Base-by-base conservation (phyloP, 2,329 filamentous ascomycete genomes). In the Byssothecium circinans region DNA sequence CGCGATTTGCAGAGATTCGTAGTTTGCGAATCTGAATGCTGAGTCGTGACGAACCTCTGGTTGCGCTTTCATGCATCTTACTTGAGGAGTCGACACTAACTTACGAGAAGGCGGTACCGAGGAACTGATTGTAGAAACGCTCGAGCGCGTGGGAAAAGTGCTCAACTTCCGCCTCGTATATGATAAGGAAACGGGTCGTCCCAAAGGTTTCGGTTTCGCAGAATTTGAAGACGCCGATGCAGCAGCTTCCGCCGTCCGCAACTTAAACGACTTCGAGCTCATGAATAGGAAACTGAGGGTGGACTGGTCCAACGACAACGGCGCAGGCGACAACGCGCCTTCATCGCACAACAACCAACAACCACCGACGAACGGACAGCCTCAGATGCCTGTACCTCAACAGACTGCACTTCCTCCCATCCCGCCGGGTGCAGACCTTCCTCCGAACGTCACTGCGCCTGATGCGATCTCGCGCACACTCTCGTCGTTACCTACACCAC, bases 191-290 rank as follows among this genome's bases (percentile, higher is more conserved):
- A 96, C 91, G 2, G 91, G 92, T 34, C 85, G 90, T 47, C 91
- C 94, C 1, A 97, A 96, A 72, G 94, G 94, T 15, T 99, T 96
- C 69, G 94, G 94, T 29, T 99, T 97, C 64, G 89, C 91, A 64
- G 92, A 97, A 70, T 99, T 95, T 67, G 88, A 90, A 45, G 94
- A 97, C 67, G 85, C 89, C 50, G 92, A 95, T 82, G 80, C 91
- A 20, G 94, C 94, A 25, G 90, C 92, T 30, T 95, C 91, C 2
- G 94, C 94, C 2, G 92, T 97, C 39, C 87, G 92, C 60, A 97
- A 99, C 68, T 78, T 97, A 43, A 96, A 97, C 75, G 91, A 96
- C 71, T 86, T 90, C 74, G 92, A 97, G 70, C 85, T 96, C 67
- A 95, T 96, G 86, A 91, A 91, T 45, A 84, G 94, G 63, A 95